Evolutionary conservation across 805 yeast genomes (phyloP).

Genomic region (Yamadazyma nakazawae): DNA sequence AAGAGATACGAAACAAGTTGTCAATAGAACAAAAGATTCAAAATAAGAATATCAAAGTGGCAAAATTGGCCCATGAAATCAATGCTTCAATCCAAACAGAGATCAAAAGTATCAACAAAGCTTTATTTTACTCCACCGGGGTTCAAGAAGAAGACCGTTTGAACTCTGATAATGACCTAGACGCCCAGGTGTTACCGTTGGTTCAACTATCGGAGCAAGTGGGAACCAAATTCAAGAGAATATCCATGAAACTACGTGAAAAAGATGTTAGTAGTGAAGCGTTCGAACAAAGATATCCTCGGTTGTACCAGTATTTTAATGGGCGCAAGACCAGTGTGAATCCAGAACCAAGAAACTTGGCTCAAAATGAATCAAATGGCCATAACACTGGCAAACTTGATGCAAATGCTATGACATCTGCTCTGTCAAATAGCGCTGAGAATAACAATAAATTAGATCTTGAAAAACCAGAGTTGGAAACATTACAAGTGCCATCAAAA

Average conservation of each 20-base stretch:
- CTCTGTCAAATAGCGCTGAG: too few relatives aligned
- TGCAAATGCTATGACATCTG: too few relatives aligned
- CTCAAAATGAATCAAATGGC: too few relatives aligned
- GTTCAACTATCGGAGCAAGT: conserved; percentile 10
- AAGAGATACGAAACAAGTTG: conserved; percentile 31
- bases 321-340: not conserved
- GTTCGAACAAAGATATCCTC: conserved; percentile 2
- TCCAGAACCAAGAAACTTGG: not conserved
- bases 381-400: too few relatives aligned
- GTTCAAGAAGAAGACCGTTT: not conserved
- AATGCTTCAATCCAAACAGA: conserved; percentile 15
- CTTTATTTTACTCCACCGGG: not conserved
- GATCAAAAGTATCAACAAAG: conserved; percentile 5
- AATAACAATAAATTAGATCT: too few relatives aligned
- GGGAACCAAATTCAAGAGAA: conserved; percentile 13
- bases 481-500: too few relatives aligned
- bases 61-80: conserved; percentile 23
- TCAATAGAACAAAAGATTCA: conserved; percentile 40
- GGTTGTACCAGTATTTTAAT: not conserved
- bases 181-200: conserved; percentile 14
- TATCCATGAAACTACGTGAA: conserved; percentile 6
- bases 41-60: conserved; percentile 35
- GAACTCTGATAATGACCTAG: conserved; percentile 7
- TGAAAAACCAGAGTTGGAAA: too few relatives aligned
- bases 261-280: not conserved